These are phyloP conservation scores for Stygiomarasmius scandens DNA, from an alignment of 1,284 basidiomycete species.

Conservation along the genomic window DNA sequence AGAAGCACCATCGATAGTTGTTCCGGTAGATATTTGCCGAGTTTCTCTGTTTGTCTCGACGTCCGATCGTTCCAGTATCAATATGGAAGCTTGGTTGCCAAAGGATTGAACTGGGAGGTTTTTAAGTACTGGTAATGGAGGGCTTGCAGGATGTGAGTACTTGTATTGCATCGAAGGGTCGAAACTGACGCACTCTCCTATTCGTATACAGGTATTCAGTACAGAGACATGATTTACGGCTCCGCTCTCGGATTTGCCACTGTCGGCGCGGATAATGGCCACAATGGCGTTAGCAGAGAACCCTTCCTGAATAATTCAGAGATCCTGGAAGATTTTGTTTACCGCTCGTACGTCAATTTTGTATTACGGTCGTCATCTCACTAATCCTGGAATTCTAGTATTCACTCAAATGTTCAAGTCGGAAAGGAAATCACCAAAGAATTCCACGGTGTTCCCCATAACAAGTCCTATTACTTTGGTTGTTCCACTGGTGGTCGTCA, in stretches of 20 bases:
- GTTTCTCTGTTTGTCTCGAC: slow-evolving; percentile 12
- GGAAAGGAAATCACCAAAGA: slow-evolving; percentile 19
- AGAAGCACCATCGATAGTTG: neutral
- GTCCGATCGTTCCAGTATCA: slow-evolving; percentile 10
- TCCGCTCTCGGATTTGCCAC: slow-evolving; percentile 12
- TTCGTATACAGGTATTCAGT: slow-evolving; percentile 10
- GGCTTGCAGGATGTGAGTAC: slow-evolving; percentile 13
- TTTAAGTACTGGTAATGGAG: no score
- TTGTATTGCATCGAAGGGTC: neutral
- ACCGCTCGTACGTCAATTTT: no score
- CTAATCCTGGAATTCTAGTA: no score
- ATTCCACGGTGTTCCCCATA: slow-evolving; percentile 15
- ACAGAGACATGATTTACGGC: slow-evolving; percentile 8
- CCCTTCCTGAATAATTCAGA: slow-evolving; percentile 10
- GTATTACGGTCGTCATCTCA: no score
- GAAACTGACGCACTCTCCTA: neutral
- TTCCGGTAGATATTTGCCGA: slow-evolving; percentile 14
- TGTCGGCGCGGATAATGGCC: slow-evolving; percentile 14
- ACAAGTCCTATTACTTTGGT: no score
- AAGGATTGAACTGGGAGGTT: no score
- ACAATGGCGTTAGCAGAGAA: slow-evolving; percentile 11
- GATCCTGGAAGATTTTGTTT: slow-evolving; percentile 13
- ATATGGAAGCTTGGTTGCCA: no score
- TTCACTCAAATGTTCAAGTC: slow-evolving; percentile 16
- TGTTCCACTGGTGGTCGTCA: no score